Evolutionary conservation across 768 basidiomycete species (phyloP).

Genomic region (Rhizopogon salebrosus): DNA sequence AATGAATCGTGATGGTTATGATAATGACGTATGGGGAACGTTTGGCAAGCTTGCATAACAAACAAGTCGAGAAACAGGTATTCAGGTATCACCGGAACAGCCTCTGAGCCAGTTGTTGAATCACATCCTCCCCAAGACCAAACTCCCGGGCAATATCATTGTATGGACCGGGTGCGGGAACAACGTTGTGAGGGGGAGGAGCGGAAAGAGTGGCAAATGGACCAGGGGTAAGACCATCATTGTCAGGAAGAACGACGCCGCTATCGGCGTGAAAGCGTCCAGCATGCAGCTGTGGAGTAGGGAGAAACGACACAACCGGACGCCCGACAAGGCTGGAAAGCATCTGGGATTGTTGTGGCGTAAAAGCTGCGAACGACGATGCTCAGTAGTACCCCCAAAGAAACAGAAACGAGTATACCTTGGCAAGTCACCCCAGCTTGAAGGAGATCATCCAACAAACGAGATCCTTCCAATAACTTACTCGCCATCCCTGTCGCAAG

Average conservation of each 20-base stretch:
- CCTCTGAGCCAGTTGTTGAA: constrained; percentile 63
- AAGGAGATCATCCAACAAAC: constrained; percentile 42
- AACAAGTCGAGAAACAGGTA: not conserved
- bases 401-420: constrained; percentile 35
- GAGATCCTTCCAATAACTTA: constrained; percentile 2
- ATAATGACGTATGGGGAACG: not conserved
- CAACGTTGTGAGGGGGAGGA: not conserved
- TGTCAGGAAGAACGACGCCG: not conserved
- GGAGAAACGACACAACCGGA: not conserved
- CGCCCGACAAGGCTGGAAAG: constrained; percentile 24
- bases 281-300: not conserved
- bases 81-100: constrained; percentile 27
- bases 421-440: constrained; percentile 49
- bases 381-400: constrained; percentile 1
- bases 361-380: constrained; percentile 46
- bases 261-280: not conserved
- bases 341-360: constrained; percentile 49
- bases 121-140: constrained; percentile 63
- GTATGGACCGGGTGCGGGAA: constrained; percentile 23
- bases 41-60: not conserved
- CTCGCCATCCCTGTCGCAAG: constrained; percentile 38
- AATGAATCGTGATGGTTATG: constrained; percentile 19
- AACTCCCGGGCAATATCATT: constrained; percentile 68
- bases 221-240: not conserved
- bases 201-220: not conserved